phyloP scores from a whole-genome alignment of 139 green algal genomes.

The Edaphochlamys debaryana region DNA sequence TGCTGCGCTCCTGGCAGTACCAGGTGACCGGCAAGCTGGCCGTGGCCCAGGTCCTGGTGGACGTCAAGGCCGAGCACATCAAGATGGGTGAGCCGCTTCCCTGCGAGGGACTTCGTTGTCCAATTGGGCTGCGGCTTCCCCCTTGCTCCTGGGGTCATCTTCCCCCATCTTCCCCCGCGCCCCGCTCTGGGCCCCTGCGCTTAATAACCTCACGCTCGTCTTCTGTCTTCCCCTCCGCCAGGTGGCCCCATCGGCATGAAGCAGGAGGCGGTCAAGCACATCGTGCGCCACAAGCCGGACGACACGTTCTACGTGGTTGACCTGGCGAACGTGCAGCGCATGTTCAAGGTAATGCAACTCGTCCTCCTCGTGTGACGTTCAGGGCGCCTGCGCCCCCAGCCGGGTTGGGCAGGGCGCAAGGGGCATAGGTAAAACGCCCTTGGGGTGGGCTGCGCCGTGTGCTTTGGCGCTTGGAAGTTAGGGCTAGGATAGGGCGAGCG shows the following conservation, averaged over 20 bases:
- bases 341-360: conserved; percentile 72
- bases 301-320: conserved; percentile 95
- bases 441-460: conserved; percentile 9
- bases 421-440: too few species aligned
- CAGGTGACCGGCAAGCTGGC: conserved; percentile 54
- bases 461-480: not conserved
- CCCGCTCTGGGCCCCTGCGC: not conserved
- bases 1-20: conserved; percentile 59
- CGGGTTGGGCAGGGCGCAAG: too few species aligned
- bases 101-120: not conserved
- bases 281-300: conserved; percentile 62
- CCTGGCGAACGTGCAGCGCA: conserved; percentile 80
- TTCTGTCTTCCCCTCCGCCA: too few species aligned
- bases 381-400: too few species aligned
- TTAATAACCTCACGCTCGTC: too few species aligned
- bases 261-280: conserved; percentile 43
- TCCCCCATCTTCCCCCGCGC: not conserved
- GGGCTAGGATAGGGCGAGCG: not conserved
- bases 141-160: too few species aligned
- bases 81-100: conserved; percentile 42
- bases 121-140: too few species aligned
- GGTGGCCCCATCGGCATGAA: conserved; percentile 39
- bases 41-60: conserved; percentile 45
- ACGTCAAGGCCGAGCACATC: conserved; percentile 54
- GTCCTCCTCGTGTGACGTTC: too few species aligned